These are phyloP conservation scores for Amanita pallidorosea DNA, from an alignment of 768 basidiomycete genomes.

Conservation along the genomic window DNA sequence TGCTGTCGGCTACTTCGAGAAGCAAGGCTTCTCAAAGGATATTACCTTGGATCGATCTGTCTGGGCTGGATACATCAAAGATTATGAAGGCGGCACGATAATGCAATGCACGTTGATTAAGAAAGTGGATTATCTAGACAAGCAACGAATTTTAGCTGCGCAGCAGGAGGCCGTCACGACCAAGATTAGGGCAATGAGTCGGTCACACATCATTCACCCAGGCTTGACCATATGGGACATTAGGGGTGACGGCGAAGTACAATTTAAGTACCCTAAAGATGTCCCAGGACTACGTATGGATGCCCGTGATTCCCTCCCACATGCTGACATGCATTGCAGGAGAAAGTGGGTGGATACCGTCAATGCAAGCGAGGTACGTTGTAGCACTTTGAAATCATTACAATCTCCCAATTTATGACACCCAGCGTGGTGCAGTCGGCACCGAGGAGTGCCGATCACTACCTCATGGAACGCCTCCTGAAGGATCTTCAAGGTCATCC, in stretches of 20 bases:
- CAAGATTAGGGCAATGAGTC: constrained; percentile 81
- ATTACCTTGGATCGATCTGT: constrained; percentile 83
- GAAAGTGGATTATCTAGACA: constrained; percentile 83
- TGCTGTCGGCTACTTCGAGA: constrained; percentile 98
- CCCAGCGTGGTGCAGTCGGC: constrained; percentile 23
- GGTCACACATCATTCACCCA: constrained; percentile 74
- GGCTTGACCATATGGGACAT: constrained; percentile 60
- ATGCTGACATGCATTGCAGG: constrained; percentile 28
- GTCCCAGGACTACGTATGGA: constrained; percentile 80
- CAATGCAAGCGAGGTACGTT: constrained; percentile 63
- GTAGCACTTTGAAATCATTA: neutral
- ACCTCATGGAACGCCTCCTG: constrained; percentile 67
- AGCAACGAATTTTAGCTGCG: constrained; percentile 56
- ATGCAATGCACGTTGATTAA: constrained; percentile 98
- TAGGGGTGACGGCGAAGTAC: constrained; percentile 42
- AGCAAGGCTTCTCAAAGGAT: constrained; percentile 98
- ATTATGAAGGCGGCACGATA: constrained; percentile 98
- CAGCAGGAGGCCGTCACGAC: constrained; percentile 86
- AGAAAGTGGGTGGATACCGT: constrained; percentile 88
- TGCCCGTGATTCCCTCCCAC: constrained; percentile 6
- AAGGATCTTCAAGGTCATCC: constrained; percentile 70
- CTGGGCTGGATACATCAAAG: constrained; percentile 99
- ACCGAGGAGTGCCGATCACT: constrained; percentile 42
- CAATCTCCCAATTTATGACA: neutral
- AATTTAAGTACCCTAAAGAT: constrained; percentile 57